These are phyloP conservation scores for Trichoderma sp. DNA, from an alignment of 2,329 filamentous ascomycete genomes.

Conservation along the genomic window DNA sequence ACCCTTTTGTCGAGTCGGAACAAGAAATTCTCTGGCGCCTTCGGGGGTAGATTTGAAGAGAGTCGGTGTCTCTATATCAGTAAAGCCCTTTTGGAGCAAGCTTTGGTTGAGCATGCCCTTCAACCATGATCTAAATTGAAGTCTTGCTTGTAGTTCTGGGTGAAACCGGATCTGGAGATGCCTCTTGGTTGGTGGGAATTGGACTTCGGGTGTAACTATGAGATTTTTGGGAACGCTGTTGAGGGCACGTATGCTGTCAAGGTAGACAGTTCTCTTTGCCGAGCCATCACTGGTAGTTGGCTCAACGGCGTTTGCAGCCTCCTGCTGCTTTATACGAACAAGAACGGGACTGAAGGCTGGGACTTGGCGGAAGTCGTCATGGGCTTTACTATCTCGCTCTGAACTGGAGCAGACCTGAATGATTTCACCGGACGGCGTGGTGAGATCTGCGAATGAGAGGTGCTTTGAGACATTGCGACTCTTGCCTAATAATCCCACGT, in stretches of 20 bases:
- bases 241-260: slow-evolving; percentile 53
- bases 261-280: slow-evolving; percentile 53
- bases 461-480: slow-evolving; percentile 64
- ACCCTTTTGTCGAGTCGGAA: slow-evolving; percentile 75
- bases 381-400: slow-evolving; percentile 35
- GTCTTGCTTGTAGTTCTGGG: slow-evolving; percentile 59
- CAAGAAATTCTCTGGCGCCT: slow-evolving; percentile 89
- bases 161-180: slow-evolving; percentile 85
- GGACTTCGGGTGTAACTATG: slow-evolving; percentile 69
- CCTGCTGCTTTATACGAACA: slow-evolving; percentile 40
- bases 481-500: slow-evolving; percentile 65
- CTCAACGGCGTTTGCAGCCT: slow-evolving; percentile 23
- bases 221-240: slow-evolving; percentile 56
- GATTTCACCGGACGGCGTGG: slow-evolving; percentile 37
- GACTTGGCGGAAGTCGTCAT: slow-evolving; percentile 44
- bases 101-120: slow-evolving; percentile 50
- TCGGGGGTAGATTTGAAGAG: slow-evolving; percentile 98
- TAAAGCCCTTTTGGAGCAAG: slow-evolving; percentile 58
- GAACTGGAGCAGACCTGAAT: slow-evolving; percentile 46
- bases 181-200: slow-evolving; percentile 70
- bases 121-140: slow-evolving; percentile 66
- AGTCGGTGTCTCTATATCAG: slow-evolving; percentile 85
- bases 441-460: slow-evolving; percentile 65
- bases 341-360: slow-evolving; percentile 52
- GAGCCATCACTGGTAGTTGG: slow-evolving; percentile 26